These are phyloP conservation scores for Nectriaceae sp. DNA, from an alignment of 2,329 filamentous ascomycete genomes.

Conservation along the genomic window DNA sequence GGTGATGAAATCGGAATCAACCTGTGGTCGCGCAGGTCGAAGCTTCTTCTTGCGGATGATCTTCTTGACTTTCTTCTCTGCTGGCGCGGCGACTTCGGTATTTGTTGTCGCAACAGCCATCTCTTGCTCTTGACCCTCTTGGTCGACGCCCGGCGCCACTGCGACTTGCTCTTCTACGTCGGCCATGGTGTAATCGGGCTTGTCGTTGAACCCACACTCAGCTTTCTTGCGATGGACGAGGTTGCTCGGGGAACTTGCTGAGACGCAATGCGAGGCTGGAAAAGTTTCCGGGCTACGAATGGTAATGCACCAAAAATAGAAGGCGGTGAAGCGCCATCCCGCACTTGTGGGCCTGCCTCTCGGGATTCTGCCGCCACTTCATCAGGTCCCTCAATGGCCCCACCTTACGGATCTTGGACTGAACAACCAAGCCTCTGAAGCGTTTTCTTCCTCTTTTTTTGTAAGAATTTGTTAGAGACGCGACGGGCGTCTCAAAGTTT, in stretches of 20 bases:
- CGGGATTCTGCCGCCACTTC: constrained; percentile 29
- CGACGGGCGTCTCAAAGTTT: constrained; percentile 25
- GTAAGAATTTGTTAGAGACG: constrained; percentile 17
- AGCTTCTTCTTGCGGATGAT: constrained; percentile 91
- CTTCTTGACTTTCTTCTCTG: constrained; percentile 75
- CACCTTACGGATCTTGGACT: constrained; percentile 28
- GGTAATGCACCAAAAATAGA: constrained; percentile 15
- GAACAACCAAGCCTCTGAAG: constrained; percentile 10
- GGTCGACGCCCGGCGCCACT: constrained; percentile 25
- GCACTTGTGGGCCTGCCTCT: constrained; percentile 15
- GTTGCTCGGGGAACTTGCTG: constrained; percentile 19
- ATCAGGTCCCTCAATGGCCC: constrained; percentile 29
- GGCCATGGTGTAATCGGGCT: constrained; percentile 29
- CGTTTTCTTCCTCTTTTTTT: too few species aligned
- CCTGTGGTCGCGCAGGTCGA: constrained; percentile 84
- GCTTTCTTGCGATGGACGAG: constrained; percentile 23
- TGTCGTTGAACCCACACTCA: constrained; percentile 6
- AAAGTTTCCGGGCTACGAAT: constrained; percentile 23
- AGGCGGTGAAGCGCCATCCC: constrained; percentile 31
- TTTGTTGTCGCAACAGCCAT: constrained; percentile 40
- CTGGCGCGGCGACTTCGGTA: constrained; percentile 48
- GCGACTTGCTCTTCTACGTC: constrained; percentile 31
- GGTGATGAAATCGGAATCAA: constrained; percentile 81
- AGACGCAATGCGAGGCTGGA: constrained; percentile 28
- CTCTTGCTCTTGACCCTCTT: constrained; percentile 24